phyloP scores from a whole-genome alignment of 371 early-diverging fungal species.

The Fennellomyces sp. region DNA sequence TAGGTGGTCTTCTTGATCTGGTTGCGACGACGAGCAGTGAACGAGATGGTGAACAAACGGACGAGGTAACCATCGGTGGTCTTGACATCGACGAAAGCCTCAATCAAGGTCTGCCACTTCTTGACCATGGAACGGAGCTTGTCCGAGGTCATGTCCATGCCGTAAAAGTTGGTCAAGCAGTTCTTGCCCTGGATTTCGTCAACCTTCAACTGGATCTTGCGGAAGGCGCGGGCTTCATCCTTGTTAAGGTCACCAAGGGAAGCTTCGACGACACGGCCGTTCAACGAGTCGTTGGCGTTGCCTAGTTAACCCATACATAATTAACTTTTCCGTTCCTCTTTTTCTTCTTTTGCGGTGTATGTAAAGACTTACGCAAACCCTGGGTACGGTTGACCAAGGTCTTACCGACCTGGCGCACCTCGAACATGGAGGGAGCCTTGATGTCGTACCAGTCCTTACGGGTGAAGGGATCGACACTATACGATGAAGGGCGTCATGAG shows the following conservation, averaged over 20 bases:
- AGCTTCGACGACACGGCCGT: conserved; percentile 97
- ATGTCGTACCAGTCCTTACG: conserved; percentile 99
- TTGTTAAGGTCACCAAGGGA: conserved; percentile 98
- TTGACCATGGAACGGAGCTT: conserved; percentile 99
- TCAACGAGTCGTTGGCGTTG: conserved; percentile 96
- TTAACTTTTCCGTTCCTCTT: neutral
- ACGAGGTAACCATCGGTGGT: conserved; percentile 99
- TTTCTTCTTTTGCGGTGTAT: too few species aligned
- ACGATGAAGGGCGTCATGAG: neutral
- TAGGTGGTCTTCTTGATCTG: conserved; percentile 99
- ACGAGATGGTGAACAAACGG: conserved; percentile 97
- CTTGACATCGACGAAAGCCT: conserved; percentile 98
- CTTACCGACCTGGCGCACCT: conserved; percentile 94
- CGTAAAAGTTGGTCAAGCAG: conserved; percentile 99
- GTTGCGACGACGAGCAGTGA: conserved; percentile 96
- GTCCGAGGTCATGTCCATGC: conserved; percentile 99
- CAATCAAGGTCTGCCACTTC: conserved; percentile 99
- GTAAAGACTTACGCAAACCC: conserved; percentile 88
- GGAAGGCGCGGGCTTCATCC: conserved; percentile 94
- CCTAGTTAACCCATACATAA: conserved; percentile 36
- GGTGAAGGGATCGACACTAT: conserved; percentile 92
- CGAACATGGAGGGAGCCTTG: conserved; percentile 97
- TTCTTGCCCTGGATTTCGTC: conserved; percentile 98
- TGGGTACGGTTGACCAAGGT: conserved; percentile 99
- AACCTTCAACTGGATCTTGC: conserved; percentile 98